Evolutionary conservation across 495 filamentous ascomycete genomes (phyloP).

Genomic region (Aspergillus hancockii): DNA sequence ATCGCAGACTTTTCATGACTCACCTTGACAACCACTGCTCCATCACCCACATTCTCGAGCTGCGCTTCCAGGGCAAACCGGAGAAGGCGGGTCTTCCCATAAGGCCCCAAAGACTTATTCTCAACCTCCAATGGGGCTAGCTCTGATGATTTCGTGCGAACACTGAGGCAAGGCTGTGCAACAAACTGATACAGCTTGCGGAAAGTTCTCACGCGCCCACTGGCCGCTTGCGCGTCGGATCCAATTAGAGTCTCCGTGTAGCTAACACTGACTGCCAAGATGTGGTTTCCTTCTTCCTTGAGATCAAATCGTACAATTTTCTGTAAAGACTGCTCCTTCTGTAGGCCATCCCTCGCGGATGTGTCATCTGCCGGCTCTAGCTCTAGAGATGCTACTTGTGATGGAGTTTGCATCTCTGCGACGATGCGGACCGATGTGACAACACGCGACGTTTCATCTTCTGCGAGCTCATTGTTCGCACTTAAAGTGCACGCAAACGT

Average conservation of each 20-base stretch:
- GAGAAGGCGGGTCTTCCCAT: slow-evolving; percentile 44
- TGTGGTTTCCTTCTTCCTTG: slow-evolving; percentile 91
- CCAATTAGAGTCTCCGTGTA: slow-evolving; percentile 68
- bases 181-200: slow-evolving; percentile 96
- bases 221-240: slow-evolving; percentile 58
- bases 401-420: slow-evolving; percentile 94
- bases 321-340: slow-evolving; percentile 72
- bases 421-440: slow-evolving; percentile 77
- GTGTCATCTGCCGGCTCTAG: slow-evolving; percentile 45
- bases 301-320: slow-evolving; percentile 83
- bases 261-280: slow-evolving; percentile 89
- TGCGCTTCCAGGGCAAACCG: slow-evolving; percentile 84
- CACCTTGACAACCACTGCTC: slow-evolving; percentile 46
- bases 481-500: slow-evolving; percentile 92
- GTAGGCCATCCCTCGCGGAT: slow-evolving; percentile 49
- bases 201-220: slow-evolving; percentile 79
- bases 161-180: slow-evolving; percentile 82
- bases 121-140: slow-evolving; percentile 48
- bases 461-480: slow-evolving; percentile 80
- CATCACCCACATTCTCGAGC: slow-evolving; percentile 81
- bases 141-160: slow-evolving; percentile 80
- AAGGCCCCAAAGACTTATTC: slow-evolving; percentile 47
- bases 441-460: slow-evolving; percentile 44
- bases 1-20: not conserved
- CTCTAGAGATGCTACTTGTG: slow-evolving; percentile 58